Base-by-base conservation (phyloP, 2,329 filamentous ascomycete genomes). In the Cordyceps javanica region DNA sequence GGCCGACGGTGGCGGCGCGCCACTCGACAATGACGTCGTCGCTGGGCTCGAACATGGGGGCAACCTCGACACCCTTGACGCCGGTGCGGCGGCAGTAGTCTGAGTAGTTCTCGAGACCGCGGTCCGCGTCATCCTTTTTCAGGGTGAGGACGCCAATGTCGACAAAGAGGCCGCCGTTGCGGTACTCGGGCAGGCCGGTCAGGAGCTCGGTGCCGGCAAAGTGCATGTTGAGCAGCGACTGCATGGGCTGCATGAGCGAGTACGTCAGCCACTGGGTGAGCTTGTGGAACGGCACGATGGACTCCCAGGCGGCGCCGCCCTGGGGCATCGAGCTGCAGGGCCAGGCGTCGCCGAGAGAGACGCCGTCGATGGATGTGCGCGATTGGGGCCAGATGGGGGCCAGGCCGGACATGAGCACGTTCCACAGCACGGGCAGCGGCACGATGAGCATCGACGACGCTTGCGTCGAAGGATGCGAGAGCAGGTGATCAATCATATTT, bases 201-300 rank as follows among this genome's bases (percentile, higher is more conserved):
- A 96, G 79, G 7, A 95, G 80, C 60, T 95, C 89, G 2, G 85
- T 83, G 44, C 91, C 90, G 3, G 88, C 85, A 70, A 94, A 94
- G 63, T 91, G 85, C 59, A 95, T 86, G 58, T 88, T 83, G 65
- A 96, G 84, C 23, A 96, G 73, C 62, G 85, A 89, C 57, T 87
- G 83, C 87, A 96, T 95, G 0, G 91, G 91, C 25, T 91, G 87
- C 89, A 95, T 95, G 57, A 97, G 82, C 2, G 91, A 96, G 73
- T 96, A 96, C 51, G 89, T 90, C 57, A 97, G 86, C 92, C 92
- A 97, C 72, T 96, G 91, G 0, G 91, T 95, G 36, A 96, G 81
- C 74, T 96, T 96, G 77, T 97, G 92, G 76, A 96, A 96, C 0
- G 91, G 91, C 11, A 93, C 83, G 61, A 95, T 92, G 0, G 81